phyloP scores from a whole-genome alignment of 1,139 yeast genomes.

The Geotrichum phurueaensis region DNA sequence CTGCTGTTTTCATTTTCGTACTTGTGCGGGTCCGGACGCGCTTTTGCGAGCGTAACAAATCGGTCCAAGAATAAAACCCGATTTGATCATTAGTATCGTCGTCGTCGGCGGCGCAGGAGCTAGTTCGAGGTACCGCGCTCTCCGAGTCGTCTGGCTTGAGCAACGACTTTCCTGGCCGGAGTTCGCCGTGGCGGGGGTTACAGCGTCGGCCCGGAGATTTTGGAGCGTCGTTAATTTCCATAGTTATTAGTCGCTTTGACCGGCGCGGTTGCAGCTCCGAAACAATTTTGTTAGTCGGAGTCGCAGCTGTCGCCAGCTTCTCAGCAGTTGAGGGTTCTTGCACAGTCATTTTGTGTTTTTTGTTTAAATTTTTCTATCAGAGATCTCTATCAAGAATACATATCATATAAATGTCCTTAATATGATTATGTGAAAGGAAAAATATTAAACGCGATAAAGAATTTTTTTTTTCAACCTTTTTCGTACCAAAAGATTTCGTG shows the following conservation, averaged over 20 bases:
- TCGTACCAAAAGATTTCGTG: too few relatives aligned
- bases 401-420: too few relatives aligned
- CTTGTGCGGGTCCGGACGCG: not conserved
- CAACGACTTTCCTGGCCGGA: conserved; percentile 11
- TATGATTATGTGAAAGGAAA: too few relatives aligned
- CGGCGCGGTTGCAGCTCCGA: conserved; percentile 1
- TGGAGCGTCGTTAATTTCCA: conserved; percentile 13
- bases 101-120: not conserved
- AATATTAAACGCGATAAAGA: too few relatives aligned
- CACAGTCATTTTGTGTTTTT: not conserved
- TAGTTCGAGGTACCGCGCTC: not conserved
- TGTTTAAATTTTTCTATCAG: too few relatives aligned
- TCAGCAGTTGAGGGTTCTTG: not conserved
- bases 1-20: not conserved
- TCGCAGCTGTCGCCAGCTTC: not conserved
- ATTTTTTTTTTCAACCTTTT: too few relatives aligned
- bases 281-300: not conserved
- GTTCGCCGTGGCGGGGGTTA: conserved; percentile 12
- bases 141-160: conserved; percentile 1
- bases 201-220: conserved; percentile 18
- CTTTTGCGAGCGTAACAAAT: not conserved
- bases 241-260: conserved; percentile 10
- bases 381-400: too few relatives aligned
- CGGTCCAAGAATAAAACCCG: conserved; percentile 12
- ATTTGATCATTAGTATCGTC: not conserved